phyloP scores from a whole-genome alignment of 331 rosid species.

The Rhamnella rubrinervis region DNA sequence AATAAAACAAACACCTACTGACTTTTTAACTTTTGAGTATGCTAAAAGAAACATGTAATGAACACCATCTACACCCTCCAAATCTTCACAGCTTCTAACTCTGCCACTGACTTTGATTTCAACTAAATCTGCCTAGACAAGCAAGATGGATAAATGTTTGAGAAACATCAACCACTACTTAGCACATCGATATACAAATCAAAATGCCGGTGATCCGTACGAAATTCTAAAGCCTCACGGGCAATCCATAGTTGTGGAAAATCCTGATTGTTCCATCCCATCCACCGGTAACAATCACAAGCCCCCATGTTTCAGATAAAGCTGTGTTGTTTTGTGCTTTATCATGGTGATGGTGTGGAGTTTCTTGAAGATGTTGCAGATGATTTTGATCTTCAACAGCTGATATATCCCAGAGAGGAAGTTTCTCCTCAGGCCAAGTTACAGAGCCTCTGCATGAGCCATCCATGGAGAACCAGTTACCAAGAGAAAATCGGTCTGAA shows the following conservation, averaged over 20 bases:
- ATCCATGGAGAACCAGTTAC: constrained; percentile 40
- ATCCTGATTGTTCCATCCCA: constrained; percentile 74
- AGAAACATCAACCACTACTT: too few relatives aligned
- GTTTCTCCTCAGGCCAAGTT: constrained; percentile 58
- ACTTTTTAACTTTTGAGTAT: too few relatives aligned
- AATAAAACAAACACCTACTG: too few relatives aligned
- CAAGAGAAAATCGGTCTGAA: constrained; percentile 23
- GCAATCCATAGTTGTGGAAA: constrained; percentile 88
- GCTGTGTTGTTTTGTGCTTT: constrained; percentile 3
- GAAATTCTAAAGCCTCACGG: constrained; percentile 47
- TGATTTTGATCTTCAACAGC: constrained; percentile 16
- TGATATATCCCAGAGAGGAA: constrained; percentile 27
- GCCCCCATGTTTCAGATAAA: constrained; percentile 53
- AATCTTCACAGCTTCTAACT: too few relatives aligned
- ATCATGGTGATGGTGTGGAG: neutral
- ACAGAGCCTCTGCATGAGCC: constrained; percentile 30
- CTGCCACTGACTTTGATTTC: too few relatives aligned
- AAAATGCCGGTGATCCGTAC: neutral
- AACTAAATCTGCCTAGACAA: too few relatives aligned
- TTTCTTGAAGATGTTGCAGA: neutral
- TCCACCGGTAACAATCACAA: constrained; percentile 61
- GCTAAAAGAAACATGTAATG: too few relatives aligned
- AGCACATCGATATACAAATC: neutral
- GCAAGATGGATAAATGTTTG: too few relatives aligned
- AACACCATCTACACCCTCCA: too few relatives aligned